These are phyloP conservation scores for Penicillium paxilli DNA, from an alignment of 495 filamentous ascomycete species.

Conservation along the genomic window DNA sequence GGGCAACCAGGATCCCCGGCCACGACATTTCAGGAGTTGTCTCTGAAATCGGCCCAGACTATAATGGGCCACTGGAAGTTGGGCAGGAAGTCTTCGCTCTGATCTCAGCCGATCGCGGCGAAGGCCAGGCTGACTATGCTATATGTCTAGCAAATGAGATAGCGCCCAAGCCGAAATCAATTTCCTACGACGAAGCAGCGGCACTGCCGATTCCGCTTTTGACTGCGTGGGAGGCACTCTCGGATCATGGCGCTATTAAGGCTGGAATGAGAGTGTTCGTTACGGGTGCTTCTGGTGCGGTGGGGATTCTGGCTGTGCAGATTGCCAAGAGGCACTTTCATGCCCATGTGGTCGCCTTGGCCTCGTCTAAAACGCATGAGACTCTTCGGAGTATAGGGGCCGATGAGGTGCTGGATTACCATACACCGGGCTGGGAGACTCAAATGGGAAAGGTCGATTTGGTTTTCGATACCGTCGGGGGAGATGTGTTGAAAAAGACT, in stretches of 20 bases:
- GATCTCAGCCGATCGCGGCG: background rate
- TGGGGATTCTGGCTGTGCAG: constrained; percentile 8
- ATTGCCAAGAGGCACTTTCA: background rate
- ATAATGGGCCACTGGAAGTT: constrained; percentile 1
- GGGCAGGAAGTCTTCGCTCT: constrained; percentile 3
- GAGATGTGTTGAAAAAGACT: constrained; percentile 7
- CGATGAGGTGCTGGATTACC: constrained; percentile 3
- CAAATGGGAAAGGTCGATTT: constrained; percentile 3
- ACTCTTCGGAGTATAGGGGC: background rate
- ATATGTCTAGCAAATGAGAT: constrained; percentile 4
- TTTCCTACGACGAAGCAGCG: constrained; percentile 4
- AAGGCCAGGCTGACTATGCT: constrained; percentile 8
- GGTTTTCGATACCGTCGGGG: constrained; percentile 24
- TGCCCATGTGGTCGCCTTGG: constrained; percentile 2
- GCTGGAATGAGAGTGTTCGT: constrained; percentile 1
- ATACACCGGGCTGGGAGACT: background rate
- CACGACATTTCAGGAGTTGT: constrained; percentile 8
- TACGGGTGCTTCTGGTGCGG: constrained; percentile 7
- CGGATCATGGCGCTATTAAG: constrained; percentile 2
- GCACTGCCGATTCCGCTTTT: constrained; percentile 8
- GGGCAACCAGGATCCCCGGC: constrained; percentile 7
- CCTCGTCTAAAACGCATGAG: constrained; percentile 6
- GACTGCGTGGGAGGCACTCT: constrained; percentile 6
- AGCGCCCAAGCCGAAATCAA: constrained; percentile 1
- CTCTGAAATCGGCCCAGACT: constrained; percentile 2